A percentile compares a stretch with the other conserved stretches of the same genome.
Conservation (phyloP, 2,329 filamentous ascomycete genomes). For the Diplodia sapinea region DNA sequence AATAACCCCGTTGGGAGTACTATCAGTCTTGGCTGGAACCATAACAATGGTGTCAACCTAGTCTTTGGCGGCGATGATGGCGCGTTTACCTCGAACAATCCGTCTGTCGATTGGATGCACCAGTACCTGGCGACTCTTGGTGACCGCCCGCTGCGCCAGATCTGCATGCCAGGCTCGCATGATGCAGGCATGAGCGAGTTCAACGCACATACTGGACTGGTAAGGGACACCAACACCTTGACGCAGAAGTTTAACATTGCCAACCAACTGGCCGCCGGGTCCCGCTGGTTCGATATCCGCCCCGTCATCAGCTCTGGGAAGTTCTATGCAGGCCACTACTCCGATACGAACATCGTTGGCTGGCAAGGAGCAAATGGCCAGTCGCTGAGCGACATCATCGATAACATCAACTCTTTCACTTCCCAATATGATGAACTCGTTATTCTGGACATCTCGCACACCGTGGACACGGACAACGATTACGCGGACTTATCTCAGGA, state of each 20-base stretch:
- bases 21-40: constrained; percentile 45
- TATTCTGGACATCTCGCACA: constrained; percentile 56
- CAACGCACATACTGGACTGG: constrained; percentile 48
- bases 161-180: constrained; percentile 58
- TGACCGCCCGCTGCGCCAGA: constrained; percentile 52
- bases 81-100: constrained; percentile 46
- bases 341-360: constrained; percentile 42
- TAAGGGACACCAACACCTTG: constrained; percentile 51
- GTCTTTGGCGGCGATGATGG: constrained; percentile 47
- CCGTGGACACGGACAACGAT: constrained; percentile 50
- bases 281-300: constrained; percentile 57
- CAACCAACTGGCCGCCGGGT: constrained; percentile 54
- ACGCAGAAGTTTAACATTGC: constrained; percentile 55
- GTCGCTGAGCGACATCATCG: constrained; percentile 51
- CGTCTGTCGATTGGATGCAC: constrained; percentile 50
- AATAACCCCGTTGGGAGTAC: constrained; percentile 43
- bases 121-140: constrained; percentile 47
- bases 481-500: constrained; percentile 47
- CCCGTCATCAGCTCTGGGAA: constrained; percentile 49
- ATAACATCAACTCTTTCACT: constrained; percentile 55
- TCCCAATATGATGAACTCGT: constrained; percentile 53
- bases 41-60: constrained; percentile 47
- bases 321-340: constrained; percentile 54
- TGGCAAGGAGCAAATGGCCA: constrained; percentile 56
- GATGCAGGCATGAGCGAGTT: constrained; percentile 58